Evolutionary conservation across 371 early-diverging fungal species (phyloP).

Genomic region (Dinochytrium kinnereticum): DNA sequence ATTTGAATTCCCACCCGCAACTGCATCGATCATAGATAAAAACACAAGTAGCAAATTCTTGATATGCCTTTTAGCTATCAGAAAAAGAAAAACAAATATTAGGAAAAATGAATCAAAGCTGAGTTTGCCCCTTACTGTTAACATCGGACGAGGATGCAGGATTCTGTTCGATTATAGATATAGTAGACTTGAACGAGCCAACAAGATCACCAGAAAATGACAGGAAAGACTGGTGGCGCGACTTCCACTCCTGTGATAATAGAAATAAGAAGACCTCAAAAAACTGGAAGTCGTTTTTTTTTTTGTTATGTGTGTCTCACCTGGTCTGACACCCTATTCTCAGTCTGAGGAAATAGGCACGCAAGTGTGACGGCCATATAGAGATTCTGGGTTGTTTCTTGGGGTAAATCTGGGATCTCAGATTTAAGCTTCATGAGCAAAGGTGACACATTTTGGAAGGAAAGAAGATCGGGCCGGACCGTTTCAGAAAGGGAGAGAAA

Average conservation of each 20-base stretch:
- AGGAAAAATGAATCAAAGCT: neutral
- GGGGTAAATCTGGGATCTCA: conserved; percentile 2
- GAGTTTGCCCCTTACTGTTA: neutral
- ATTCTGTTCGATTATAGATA: neutral
- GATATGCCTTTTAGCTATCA: neutral
- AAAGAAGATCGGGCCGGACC: neutral
- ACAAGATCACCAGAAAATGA: neutral
- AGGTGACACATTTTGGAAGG: neutral
- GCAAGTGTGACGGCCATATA: conserved; percentile 2
- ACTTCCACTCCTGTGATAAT: conserved; percentile 8
- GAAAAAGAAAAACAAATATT: neutral
- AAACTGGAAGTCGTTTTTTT: too few species aligned
- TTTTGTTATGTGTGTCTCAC: too few species aligned
- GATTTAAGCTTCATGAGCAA: neutral
- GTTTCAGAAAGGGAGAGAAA: conserved; percentile 24
- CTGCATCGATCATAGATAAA: neutral
- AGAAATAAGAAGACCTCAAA: too few species aligned
- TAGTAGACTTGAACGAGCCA: neutral
- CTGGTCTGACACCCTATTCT: neutral
- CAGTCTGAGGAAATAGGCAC: conserved; percentile 10
- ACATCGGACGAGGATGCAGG: neutral
- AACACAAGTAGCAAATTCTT: neutral
- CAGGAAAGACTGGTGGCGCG: neutral
- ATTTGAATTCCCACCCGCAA: neutral
- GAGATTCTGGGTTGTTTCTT: neutral